phyloP scores from a whole-genome alignment of 2,329 filamentous ascomycete species.

The Trichoderma atroviride region DNA sequence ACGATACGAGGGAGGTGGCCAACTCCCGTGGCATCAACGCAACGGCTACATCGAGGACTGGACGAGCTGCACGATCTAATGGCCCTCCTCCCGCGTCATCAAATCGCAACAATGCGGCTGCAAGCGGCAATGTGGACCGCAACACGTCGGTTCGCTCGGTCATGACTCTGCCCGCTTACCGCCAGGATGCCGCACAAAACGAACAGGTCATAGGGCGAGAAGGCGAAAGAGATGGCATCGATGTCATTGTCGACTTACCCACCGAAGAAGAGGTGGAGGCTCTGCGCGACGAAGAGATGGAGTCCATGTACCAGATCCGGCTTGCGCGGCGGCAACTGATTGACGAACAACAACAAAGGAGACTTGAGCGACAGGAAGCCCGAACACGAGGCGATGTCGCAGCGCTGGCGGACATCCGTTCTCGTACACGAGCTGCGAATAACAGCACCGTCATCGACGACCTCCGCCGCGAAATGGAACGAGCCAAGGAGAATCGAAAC shows the following conservation, averaged over 20 bases:
- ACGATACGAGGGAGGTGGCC: slow-evolving; percentile 33
- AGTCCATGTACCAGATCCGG: slow-evolving; percentile 86
- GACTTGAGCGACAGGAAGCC: slow-evolving; percentile 70
- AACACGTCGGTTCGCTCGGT: slow-evolving; percentile 89
- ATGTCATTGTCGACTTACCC: slow-evolving; percentile 84
- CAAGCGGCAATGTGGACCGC: slow-evolving; percentile 63
- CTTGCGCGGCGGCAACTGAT: slow-evolving; percentile 73
- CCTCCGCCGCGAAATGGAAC: slow-evolving; percentile 57
- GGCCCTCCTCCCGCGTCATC: slow-evolving; percentile 4
- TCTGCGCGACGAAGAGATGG: slow-evolving; percentile 87
- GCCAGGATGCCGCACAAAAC: slow-evolving; percentile 68
- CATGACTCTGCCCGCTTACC: slow-evolving; percentile 89
- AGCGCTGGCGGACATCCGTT: slow-evolving; percentile 68
- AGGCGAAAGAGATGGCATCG: slow-evolving; percentile 88
- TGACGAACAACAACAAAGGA: slow-evolving; percentile 75
- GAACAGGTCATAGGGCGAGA: slow-evolving; percentile 86
- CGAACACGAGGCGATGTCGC: slow-evolving; percentile 69
- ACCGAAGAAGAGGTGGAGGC: slow-evolving; percentile 77
- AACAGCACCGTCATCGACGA: slow-evolving; percentile 61
- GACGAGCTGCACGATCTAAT: slow-evolving; percentile 7
- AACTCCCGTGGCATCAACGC: slow-evolving; percentile 36
- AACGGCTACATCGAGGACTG: slow-evolving; percentile 25
- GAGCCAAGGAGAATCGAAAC: slow-evolving; percentile 62
- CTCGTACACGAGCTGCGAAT: slow-evolving; percentile 53
- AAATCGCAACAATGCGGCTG: slow-evolving; percentile 31